phyloP scores from a whole-genome alignment of 352 stramenopile species.

The Saprolegnia diclina region DNA sequence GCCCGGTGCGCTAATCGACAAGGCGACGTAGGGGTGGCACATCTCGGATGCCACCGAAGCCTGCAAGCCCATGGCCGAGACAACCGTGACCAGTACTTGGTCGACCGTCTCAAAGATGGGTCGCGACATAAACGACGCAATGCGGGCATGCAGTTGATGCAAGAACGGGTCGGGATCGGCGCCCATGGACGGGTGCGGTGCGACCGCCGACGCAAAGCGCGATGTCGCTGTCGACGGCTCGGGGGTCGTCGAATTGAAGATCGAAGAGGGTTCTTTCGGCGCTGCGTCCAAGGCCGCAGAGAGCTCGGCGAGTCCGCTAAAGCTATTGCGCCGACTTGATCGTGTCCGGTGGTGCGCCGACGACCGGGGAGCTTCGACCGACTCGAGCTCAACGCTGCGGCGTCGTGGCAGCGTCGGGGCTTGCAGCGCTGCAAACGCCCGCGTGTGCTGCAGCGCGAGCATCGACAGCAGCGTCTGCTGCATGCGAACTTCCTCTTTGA shows the following conservation, averaged over 20 bases:
- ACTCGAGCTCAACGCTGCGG: background rate
- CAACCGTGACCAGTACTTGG: constrained; percentile 22
- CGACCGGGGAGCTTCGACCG: background rate
- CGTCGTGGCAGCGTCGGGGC: background rate
- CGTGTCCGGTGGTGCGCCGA: background rate
- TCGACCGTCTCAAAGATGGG: constrained; percentile 13
- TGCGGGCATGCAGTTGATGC: constrained; percentile 5
- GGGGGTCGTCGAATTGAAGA: background rate
- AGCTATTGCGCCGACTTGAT: background rate
- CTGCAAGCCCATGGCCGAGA: constrained; percentile 2
- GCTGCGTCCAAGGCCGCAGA: background rate
- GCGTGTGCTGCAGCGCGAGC: constrained; percentile 15
- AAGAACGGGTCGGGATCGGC: background rate
- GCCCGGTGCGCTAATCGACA: background rate
- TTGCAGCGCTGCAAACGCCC: background rate
- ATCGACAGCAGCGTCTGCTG: constrained; percentile 9
- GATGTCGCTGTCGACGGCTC: background rate
- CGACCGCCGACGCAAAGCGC: background rate
- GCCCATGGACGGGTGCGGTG: background rate
- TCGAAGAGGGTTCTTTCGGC: constrained; percentile 1
- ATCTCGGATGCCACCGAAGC: background rate
- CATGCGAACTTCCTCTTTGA: constrained; percentile 20
- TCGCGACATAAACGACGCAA: background rate
- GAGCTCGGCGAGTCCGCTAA: background rate
- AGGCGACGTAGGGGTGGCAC: constrained; percentile 13